These are phyloP conservation scores for Boletus albobrunnescens DNA, from an alignment of 1,284 basidiomycete species.

Conservation along the genomic window DNA sequence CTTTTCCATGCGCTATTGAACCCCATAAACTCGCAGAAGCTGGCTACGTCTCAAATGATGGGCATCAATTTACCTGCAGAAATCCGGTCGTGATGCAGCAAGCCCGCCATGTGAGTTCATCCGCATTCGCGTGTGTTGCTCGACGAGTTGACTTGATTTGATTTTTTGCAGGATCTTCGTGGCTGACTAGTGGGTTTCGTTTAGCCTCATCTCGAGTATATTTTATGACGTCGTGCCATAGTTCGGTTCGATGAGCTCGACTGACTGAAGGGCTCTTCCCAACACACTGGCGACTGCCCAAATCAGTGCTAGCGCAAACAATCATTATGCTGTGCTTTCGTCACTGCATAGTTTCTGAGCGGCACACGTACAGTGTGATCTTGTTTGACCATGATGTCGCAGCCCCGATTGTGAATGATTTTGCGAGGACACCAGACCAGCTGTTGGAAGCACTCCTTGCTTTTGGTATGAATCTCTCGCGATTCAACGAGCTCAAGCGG, in stretches of 20 bases:
- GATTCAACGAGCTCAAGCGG: conserved; percentile 33
- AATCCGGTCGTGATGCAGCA: conserved; percentile 51
- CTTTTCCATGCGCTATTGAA: conserved; percentile 48
- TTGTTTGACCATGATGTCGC: conserved; percentile 41
- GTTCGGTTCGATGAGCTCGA: conserved; percentile 47
- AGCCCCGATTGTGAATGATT: conserved; percentile 44
- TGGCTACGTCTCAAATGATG: conserved; percentile 53
- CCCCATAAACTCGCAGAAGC: conserved; percentile 27
- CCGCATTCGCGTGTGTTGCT: not conserved
- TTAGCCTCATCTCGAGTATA: not conserved
- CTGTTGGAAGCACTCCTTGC: conserved; percentile 42
- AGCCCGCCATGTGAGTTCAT: conserved; percentile 21
- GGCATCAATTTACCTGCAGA: conserved; percentile 45
- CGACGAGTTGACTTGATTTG: conserved; percentile 3
- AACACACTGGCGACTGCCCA: conserved; percentile 42
- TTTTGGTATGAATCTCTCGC: conserved; percentile 33
- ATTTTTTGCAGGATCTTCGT: conserved; percentile 26
- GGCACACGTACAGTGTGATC: conserved; percentile 54
- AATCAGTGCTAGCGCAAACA: conserved; percentile 40
- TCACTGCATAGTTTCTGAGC: conserved; percentile 54
- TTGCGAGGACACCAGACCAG: conserved; percentile 44
- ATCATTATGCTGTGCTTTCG: conserved; percentile 55
- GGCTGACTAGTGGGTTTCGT: conserved; percentile 20
- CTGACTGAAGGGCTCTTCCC: conserved; percentile 30
- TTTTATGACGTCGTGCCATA: no score